These are phyloP conservation scores for Cymbopogon citratus DNA, from an alignment of 176 grass and related monocot genomes.

Conservation along the genomic window DNA sequence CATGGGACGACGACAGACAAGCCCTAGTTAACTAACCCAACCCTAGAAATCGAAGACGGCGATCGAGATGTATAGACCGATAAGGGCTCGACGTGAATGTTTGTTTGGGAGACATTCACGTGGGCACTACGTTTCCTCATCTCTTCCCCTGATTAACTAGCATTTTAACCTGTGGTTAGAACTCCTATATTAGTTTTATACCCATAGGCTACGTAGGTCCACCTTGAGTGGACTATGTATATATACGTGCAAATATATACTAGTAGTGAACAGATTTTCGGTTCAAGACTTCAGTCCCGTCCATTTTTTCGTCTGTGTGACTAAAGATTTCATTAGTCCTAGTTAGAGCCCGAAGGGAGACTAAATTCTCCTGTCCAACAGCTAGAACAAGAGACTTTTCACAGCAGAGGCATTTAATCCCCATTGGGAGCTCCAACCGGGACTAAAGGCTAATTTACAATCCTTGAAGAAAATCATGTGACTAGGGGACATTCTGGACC, in stretches of 20 bases:
- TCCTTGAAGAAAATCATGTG: too few relatives aligned
- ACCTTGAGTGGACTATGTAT: neutral
- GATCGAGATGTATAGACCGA: slow-evolving; percentile 19
- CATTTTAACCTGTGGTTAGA: neutral
- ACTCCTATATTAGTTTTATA: neutral
- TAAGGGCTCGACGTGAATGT: slow-evolving; percentile 87
- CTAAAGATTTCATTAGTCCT: too few relatives aligned
- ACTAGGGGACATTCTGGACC: too few relatives aligned
- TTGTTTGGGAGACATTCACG: slow-evolving; percentile 99
- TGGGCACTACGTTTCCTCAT: slow-evolving; percentile 58
- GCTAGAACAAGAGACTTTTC: too few relatives aligned
- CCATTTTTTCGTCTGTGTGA: too few relatives aligned
- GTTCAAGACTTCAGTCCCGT: too few relatives aligned
- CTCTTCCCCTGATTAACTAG: neutral
- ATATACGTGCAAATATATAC: neutral
- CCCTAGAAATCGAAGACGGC: slow-evolving; percentile 31
- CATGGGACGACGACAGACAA: slow-evolving; percentile 15
- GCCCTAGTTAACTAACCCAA: slow-evolving; percentile 35
- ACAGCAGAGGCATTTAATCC: too few relatives aligned
- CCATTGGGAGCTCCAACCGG: too few relatives aligned
- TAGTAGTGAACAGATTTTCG: too few relatives aligned
- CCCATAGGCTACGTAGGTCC: neutral
- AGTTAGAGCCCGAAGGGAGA: too few relatives aligned
- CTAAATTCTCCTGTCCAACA: too few relatives aligned
- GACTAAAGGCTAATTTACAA: too few relatives aligned